Evolutionary conservation across 371 early-diverging fungal genomes (phyloP).

Genomic region (Nematocida homosporus): DNA sequence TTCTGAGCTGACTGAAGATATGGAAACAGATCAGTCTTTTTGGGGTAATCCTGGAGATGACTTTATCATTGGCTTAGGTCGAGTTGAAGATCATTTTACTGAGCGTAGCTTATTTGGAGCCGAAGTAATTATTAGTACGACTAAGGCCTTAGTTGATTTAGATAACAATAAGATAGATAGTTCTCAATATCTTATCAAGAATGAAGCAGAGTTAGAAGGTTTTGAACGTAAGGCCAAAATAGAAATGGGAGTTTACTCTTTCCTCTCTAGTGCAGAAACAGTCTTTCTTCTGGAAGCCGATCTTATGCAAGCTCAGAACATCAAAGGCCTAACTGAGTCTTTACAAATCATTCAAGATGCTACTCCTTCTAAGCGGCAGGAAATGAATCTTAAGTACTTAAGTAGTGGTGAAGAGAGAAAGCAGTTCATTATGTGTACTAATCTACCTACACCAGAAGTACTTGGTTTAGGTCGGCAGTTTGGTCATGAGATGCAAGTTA

Average conservation of each 20-base stretch:
- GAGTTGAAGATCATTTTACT: conserved; percentile 4
- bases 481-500: neutral
- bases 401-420: conserved; percentile 54
- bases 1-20: neutral
- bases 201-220: conserved; percentile 18
- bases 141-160: conserved; percentile 24
- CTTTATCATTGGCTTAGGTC: conserved; percentile 34
- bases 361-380: neutral
- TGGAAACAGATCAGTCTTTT: neutral
- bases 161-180: conserved; percentile 39
- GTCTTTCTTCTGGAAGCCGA: conserved; percentile 34
- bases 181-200: conserved; percentile 7
- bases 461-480: neutral
- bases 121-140: conserved; percentile 27
- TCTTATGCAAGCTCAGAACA: conserved; percentile 36
- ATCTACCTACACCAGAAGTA: conserved; percentile 3
- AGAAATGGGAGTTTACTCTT: conserved; percentile 32
- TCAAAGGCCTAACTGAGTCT: conserved; percentile 2
- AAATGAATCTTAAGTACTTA: conserved; percentile 42
- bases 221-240: conserved; percentile 26
- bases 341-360: conserved; percentile 34
- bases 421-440: conserved; percentile 10
- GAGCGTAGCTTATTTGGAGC: conserved; percentile 14
- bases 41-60: conserved; percentile 21
- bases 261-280: conserved; percentile 48